Percentiles rank a stretch among this genome's conserved stretches.
phyloP scores from a whole-genome alignment of 495 filamentous ascomycete species.

The Parathielavia hyrcaniae region DNA sequence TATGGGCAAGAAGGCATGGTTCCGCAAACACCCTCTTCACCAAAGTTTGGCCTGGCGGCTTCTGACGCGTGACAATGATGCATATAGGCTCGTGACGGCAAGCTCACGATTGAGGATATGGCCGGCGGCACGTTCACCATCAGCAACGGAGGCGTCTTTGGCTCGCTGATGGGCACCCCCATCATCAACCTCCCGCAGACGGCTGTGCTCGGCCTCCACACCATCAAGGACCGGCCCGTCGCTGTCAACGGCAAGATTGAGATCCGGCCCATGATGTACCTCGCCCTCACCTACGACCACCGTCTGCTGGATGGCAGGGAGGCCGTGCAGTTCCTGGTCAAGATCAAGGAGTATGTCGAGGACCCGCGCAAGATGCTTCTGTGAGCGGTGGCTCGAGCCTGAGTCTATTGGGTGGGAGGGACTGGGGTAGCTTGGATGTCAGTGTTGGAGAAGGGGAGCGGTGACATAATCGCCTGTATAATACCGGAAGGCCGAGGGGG shows the following conservation, averaged over 20 bases:
- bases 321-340: slow-evolving; percentile 94
- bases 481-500: slow-evolving; percentile 10
- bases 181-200: slow-evolving; percentile 98
- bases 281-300: slow-evolving; percentile 96
- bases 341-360: slow-evolving; percentile 98
- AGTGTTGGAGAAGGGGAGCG: not conserved
- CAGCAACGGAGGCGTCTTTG: slow-evolving; percentile 76
- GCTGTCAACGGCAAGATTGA: slow-evolving; percentile 87
- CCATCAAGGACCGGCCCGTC: slow-evolving; percentile 91
- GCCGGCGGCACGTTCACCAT: slow-evolving; percentile 98
- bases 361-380: slow-evolving; percentile 91
- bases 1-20: slow-evolving; percentile 79
- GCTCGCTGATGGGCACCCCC: slow-evolving; percentile 87
- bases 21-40: not conserved
- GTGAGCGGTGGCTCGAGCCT: slow-evolving; percentile 16
- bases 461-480: slow-evolving; percentile 23
- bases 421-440: not conserved
- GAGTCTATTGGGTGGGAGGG: not conserved
- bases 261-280: slow-evolving; percentile 97
- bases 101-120: slow-evolving; percentile 99
- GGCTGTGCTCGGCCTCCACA: slow-evolving; percentile 93
- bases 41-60: not conserved
- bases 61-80: slow-evolving; percentile 15
- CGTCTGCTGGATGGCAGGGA: slow-evolving; percentile 91
- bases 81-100: slow-evolving; percentile 77